Percentiles rank a stretch among this genome's conserved stretches.
Conservation (phyloP, 768 basidiomycete genomes). For the Tylopilus sp. region DNA sequence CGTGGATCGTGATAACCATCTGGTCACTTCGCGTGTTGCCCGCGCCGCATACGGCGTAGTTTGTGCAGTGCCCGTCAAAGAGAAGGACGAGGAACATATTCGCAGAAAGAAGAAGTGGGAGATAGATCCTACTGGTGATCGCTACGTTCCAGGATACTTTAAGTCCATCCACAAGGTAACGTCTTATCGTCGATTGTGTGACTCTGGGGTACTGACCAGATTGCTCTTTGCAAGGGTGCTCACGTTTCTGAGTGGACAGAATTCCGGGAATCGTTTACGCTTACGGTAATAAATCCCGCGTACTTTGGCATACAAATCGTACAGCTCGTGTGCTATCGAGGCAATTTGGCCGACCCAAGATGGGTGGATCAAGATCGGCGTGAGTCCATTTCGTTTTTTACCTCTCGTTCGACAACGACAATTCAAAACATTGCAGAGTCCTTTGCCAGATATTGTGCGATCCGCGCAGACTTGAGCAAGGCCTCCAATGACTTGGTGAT, state of each 20-base stretch:
- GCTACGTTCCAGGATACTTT: slow-evolving; percentile 14
- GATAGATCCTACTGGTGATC: slow-evolving; percentile 1
- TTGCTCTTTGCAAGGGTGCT: not conserved
- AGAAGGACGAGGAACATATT: slow-evolving; percentile 2
- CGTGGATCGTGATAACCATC: not conserved
- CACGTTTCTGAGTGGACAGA: slow-evolving; percentile 5
- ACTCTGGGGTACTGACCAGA: not conserved
- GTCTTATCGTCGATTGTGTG: not conserved
- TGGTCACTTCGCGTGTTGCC: not conserved
- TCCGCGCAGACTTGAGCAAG: not conserved
- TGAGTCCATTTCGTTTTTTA: not conserved
- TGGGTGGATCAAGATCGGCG: slow-evolving; percentile 13
- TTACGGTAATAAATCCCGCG: not conserved
- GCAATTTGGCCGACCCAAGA: slow-evolving; percentile 3
- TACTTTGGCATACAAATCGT: slow-evolving; percentile 8
- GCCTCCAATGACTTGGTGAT: not conserved
- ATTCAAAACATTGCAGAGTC: not conserved
- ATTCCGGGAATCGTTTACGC: slow-evolving; percentile 10
- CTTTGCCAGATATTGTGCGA: slow-evolving; percentile 8
- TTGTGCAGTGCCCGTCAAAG: slow-evolving; percentile 2
- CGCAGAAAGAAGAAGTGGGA: slow-evolving; percentile 13
- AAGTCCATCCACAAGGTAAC: slow-evolving; percentile 11
- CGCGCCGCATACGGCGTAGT: not conserved
- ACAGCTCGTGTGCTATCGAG: slow-evolving; percentile 9
- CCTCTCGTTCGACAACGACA: not conserved